Evolutionary conservation across 805 yeast species (phyloP).

Genomic region (Ogataea parapolymorpha): DNA sequence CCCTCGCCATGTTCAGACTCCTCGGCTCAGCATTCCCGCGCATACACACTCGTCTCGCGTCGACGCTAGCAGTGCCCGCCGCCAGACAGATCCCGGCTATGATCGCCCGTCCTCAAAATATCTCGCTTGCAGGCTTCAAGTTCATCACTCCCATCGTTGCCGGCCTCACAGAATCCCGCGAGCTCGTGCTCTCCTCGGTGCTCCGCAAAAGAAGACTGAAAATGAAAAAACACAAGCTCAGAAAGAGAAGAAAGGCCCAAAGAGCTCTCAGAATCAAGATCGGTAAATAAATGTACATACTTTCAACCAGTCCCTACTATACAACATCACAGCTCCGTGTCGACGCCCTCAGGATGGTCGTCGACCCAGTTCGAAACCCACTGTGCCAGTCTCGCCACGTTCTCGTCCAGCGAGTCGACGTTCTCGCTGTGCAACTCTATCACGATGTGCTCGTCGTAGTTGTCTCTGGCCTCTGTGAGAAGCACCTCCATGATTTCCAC

Average conservation of each 20-base stretch:
- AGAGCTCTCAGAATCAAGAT: slow-evolving; percentile 74
- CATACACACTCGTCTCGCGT: slow-evolving; percentile 6
- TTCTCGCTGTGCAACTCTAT: slow-evolving; percentile 73
- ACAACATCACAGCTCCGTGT: slow-evolving; percentile 36
- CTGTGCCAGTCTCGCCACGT: slow-evolving; percentile 65
- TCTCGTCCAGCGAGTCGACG: slow-evolving; percentile 76
- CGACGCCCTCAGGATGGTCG: slow-evolving; percentile 61
- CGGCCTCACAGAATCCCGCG: slow-evolving; percentile 8
- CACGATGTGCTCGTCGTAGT: slow-evolving; percentile 75
- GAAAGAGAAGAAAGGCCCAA: slow-evolving; percentile 95
- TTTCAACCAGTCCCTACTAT: slow-evolving; percentile 1
- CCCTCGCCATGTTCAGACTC: slow-evolving; percentile 4
- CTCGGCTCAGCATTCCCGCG: slow-evolving; percentile 6
- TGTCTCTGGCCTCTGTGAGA: slow-evolving; percentile 79
- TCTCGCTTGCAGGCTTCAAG: slow-evolving; percentile 7
- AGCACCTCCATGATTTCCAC: slow-evolving; percentile 97
- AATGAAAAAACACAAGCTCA: slow-evolving; percentile 96
- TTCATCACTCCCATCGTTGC: slow-evolving; percentile 6
- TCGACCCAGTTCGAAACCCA: slow-evolving; percentile 78
- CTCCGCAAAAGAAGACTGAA: slow-evolving; percentile 83
- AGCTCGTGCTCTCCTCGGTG: slow-evolving; percentile 59
- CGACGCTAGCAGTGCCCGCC: slow-evolving; percentile 2
- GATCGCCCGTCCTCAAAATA: background rate
- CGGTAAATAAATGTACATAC: slow-evolving; percentile 35
- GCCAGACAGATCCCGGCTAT: background rate